A percentile compares a stretch with the other conserved stretches of the same genome.
These are phyloP conservation scores for Globisporangium spiculum DNA, from an alignment of 352 stramenopile species.

Conservation along the genomic window DNA sequence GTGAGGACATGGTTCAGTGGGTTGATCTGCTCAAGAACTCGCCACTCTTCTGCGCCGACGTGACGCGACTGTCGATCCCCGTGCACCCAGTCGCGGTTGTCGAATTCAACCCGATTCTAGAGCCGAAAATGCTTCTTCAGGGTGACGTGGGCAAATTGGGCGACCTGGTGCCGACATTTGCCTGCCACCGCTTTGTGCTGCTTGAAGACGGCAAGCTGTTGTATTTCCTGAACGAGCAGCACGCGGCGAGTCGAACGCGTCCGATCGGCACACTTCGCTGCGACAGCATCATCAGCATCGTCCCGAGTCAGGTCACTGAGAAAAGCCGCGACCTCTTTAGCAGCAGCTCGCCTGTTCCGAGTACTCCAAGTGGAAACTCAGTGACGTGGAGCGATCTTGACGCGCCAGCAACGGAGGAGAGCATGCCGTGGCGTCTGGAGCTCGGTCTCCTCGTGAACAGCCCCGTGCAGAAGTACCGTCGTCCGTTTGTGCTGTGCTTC, in stretches of 20 bases:
- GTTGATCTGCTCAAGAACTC: slow-evolving; percentile 88
- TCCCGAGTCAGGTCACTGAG: slow-evolving; percentile 62
- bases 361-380: background rate
- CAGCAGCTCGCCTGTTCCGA: slow-evolving; percentile 37
- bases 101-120: slow-evolving; percentile 63
- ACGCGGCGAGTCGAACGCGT: slow-evolving; percentile 50
- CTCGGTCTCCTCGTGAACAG: slow-evolving; percentile 63
- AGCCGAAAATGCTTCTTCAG: slow-evolving; percentile 65
- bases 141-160: slow-evolving; percentile 75
- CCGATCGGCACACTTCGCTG: slow-evolving; percentile 81
- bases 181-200: slow-evolving; percentile 67
- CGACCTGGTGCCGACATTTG: slow-evolving; percentile 69
- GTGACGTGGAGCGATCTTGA: slow-evolving; percentile 21
- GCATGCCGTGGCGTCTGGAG: slow-evolving; percentile 76
- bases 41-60: slow-evolving; percentile 59
- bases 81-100: slow-evolving; percentile 79
- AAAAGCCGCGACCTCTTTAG: slow-evolving; percentile 42
- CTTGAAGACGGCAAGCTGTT: slow-evolving; percentile 80
- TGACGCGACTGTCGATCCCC: slow-evolving; percentile 66
- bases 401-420: slow-evolving; percentile 37
- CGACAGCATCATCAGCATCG: slow-evolving; percentile 78
- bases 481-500: slow-evolving; percentile 80
- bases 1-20: slow-evolving; percentile 81
- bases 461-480: slow-evolving; percentile 61
- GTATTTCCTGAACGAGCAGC: slow-evolving; percentile 64